Evolutionary conservation across 352 stramenopile genomes (phyloP).

Genomic region (Salisapilia sapeloensis): DNA sequence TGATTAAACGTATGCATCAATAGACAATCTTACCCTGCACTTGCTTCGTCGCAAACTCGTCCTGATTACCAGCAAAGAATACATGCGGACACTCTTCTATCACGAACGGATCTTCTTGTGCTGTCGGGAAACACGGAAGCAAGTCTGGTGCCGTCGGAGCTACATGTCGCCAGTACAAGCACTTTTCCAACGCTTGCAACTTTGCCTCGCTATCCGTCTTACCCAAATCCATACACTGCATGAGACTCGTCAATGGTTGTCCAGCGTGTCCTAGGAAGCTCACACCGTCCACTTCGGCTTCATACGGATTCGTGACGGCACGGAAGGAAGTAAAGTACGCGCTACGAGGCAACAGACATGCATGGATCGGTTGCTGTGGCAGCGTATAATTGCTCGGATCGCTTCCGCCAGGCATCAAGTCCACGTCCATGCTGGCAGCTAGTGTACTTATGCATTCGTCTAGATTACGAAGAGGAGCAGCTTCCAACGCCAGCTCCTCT

Average conservation of each 20-base stretch:
- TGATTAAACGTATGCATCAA: background rate
- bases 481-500: constrained; percentile 18
- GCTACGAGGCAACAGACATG: constrained; percentile 81
- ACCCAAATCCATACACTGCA: constrained; percentile 26
- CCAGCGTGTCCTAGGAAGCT: constrained; percentile 77
- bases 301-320: constrained; percentile 89
- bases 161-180: constrained; percentile 81
- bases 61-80: constrained; percentile 87
- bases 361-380: constrained; percentile 91
- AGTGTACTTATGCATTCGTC: constrained; percentile 63
- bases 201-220: constrained; percentile 8
- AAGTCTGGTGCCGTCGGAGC: constrained; percentile 89
- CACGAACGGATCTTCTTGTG: constrained; percentile 85
- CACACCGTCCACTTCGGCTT: constrained; percentile 38
- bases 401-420: constrained; percentile 77
- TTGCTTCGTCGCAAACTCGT: constrained; percentile 63
- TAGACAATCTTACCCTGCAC: constrained; percentile 18
- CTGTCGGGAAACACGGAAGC: constrained; percentile 81
- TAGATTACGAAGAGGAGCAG: constrained; percentile 36
- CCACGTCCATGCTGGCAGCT: constrained; percentile 72
- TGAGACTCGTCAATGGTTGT: constrained; percentile 75
- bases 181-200: constrained; percentile 44
- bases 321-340: constrained; percentile 67
- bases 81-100: constrained; percentile 76
- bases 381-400: constrained; percentile 84